A percentile compares a stretch with the other conserved stretches of the same genome.
These are phyloP conservation scores for Heliosperma pusillum DNA, from an alignment of 148 eudicot genomes.

Conservation along the genomic window DNA sequence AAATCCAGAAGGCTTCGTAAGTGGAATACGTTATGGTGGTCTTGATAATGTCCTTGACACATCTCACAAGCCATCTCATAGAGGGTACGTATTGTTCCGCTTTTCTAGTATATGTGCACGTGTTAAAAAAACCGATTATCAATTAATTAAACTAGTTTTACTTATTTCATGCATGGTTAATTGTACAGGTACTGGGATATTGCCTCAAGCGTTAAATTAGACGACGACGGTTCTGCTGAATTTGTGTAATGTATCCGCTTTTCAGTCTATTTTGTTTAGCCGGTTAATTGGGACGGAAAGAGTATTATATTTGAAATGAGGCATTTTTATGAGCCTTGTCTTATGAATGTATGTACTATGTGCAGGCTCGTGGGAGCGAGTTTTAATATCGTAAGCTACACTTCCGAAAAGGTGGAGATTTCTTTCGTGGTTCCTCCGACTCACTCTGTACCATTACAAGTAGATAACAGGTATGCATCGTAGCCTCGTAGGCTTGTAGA, in stretches of 20 bases:
- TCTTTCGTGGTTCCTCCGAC: slow-evolving; percentile 37
- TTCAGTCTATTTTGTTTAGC: neutral
- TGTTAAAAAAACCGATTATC: neutral
- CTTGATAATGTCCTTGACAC: slow-evolving; percentile 42
- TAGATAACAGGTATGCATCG: slow-evolving; percentile 39
- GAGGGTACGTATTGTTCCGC: slow-evolving; percentile 36
- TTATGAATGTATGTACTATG: neutral
- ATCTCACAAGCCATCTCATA: slow-evolving; percentile 27
- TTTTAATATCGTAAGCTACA: slow-evolving; percentile 28
- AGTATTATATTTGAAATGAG: neutral
- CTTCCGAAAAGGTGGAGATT: slow-evolving; percentile 34
- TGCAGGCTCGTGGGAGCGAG: slow-evolving; percentile 36
- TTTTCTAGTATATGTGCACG: neutral
- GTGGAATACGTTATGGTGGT: slow-evolving; percentile 36
- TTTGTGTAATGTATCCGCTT: slow-evolving; percentile 16
- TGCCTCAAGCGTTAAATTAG: slow-evolving; percentile 23
- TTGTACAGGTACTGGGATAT: slow-evolving; percentile 57
- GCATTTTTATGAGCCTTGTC: neutral
- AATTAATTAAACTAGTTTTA: no score
- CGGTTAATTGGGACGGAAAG: neutral
- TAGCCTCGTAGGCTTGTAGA: no score
- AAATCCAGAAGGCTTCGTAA: slow-evolving; percentile 39
- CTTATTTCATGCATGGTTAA: neutral
- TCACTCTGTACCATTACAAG: slow-evolving; percentile 27
- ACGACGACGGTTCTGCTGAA: slow-evolving; percentile 23